These are phyloP conservation scores for Rhododendron simsii DNA, from an alignment of 148 eudicot species.

Conservation along the genomic window DNA sequence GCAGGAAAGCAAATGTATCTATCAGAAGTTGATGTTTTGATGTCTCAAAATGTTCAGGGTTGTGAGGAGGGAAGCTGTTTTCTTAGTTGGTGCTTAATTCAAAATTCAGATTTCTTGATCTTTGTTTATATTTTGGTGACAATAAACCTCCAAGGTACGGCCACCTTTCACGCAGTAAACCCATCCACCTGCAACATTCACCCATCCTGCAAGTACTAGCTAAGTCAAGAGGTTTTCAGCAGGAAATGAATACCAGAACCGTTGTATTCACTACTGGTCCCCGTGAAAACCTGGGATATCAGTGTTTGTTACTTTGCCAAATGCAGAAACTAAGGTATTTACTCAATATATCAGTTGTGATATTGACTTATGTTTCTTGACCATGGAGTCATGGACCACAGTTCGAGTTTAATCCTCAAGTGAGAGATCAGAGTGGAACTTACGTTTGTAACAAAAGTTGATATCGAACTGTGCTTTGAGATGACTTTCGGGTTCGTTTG, in stretches of 20 bases:
- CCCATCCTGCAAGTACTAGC: neutral
- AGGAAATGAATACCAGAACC: neutral
- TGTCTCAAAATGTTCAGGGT: neutral
- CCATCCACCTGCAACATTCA: neutral
- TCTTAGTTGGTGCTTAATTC: neutral
- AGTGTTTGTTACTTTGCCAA: no score
- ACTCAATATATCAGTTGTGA: no score
- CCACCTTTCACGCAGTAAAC: neutral
- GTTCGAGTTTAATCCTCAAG: no score
- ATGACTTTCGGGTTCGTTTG: no score
- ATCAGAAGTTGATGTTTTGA: neutral
- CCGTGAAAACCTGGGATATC: neutral
- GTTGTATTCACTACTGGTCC: neutral
- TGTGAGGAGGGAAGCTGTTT: neutral
- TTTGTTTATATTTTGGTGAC: neutral
- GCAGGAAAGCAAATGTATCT: neutral
- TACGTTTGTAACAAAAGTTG: no score
- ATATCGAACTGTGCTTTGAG: no score
- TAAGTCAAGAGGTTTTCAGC: neutral
- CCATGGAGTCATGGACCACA: no score
- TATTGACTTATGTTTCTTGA: no score
- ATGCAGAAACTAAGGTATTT: no score
- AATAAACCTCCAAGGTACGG: neutral
- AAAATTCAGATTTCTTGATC: neutral
- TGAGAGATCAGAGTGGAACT: no score